Evolutionary conservation across 805 yeast genomes (phyloP), one percentile per base, ranked within the genome.

Genomic region (Metschnikowia santaceciliae): DNA sequence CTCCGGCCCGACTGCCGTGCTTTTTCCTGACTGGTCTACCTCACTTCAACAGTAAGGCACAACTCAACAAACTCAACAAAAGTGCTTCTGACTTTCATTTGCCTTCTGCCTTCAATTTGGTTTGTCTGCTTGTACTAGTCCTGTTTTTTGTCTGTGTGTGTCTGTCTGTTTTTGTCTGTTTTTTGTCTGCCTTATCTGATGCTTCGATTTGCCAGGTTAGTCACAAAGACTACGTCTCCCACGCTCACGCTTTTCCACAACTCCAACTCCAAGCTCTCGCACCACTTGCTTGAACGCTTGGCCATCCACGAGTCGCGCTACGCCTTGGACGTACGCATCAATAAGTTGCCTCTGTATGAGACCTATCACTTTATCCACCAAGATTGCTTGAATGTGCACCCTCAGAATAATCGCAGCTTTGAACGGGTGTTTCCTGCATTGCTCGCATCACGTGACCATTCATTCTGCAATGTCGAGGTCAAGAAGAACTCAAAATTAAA

Each of bases 161-260:
- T 22, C 26, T 22, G 26, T 22, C 26, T 22, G 26, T 22, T 7
- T 22, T 19, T 19, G 20, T 19, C 20, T 2, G 3, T 3, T 19
- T 19, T 13, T 19, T 8, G 6, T 10, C 30, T 19, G 13, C 30
- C 30, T 38, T 22, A 7, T 14, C 14, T 26, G 15, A 57, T 57
- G 60, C 54, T 57, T 45, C 49, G 56, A 26, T 54, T 58, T 35
- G 57, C 60, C 49, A 50, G 56, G 40, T 43, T 54, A 30, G 46
- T 57, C 44, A 47, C 56, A n/a, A 52, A 52, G 39, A 36, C 60
- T 14, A 6, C 49, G 34, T 39, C 54, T 34, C 56, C 66, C 7
- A 57, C 56, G 19, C 59, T 66, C 45, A 46, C 69, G 13, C 52
- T 68, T 46, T 69, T 67, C 59, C 73, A 69, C 61, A 63, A 67